Conservation (phyloP, 2,329 filamentous ascomycete species). For the Neonectria coccinea region DNA sequence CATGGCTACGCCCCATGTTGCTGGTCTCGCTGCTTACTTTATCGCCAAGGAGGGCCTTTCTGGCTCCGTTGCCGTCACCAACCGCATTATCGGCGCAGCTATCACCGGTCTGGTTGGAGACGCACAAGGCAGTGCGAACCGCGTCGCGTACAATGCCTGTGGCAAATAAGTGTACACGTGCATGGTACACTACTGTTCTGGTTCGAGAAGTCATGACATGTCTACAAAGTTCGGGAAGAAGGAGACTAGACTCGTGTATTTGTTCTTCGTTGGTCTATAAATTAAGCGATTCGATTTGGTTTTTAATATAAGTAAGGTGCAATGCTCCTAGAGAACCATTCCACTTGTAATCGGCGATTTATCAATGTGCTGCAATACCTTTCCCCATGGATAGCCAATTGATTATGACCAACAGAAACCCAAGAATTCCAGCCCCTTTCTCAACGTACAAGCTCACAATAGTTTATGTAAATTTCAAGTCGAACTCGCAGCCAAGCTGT, state of each 20-base stretch:
- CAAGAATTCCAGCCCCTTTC: no score
- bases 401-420: no score
- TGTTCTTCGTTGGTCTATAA: background rate
- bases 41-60: slow-evolving; percentile 49
- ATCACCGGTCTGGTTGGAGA: background rate
- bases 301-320: no score
- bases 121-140: slow-evolving; percentile 1
- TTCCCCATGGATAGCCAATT: no score
- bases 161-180: slow-evolving; percentile 7
- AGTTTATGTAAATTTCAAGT: no score
- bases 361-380: no score
- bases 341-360: no score
- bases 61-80: slow-evolving; percentile 12
- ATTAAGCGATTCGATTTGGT: background rate
- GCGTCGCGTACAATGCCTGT: slow-evolving; percentile 22
- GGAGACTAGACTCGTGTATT: background rate
- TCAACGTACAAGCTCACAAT: no score
- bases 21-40: slow-evolving; percentile 72
- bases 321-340: no score
- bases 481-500: no score
- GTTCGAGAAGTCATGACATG: background rate
- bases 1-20: slow-evolving; percentile 67
- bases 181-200: background rate
- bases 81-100: slow-evolving; percentile 24
- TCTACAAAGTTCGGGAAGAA: background rate